Base-by-base conservation (phyloP, 768 basidiomycete genomes). In the Xerocomus potaroensis region DNA sequence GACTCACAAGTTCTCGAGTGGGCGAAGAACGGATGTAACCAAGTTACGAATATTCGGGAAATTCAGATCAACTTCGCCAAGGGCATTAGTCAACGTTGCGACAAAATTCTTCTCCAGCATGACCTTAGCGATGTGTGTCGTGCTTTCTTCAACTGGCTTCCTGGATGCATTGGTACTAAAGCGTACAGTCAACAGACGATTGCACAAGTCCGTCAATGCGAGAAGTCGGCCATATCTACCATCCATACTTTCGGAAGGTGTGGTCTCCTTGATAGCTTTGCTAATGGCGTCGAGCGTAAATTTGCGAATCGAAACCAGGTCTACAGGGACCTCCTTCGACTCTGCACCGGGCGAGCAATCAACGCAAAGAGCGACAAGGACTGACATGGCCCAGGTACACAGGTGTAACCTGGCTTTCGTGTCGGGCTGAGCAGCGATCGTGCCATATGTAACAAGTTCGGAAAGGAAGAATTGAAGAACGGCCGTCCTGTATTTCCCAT, bases 101-200 rank as follows among this genome's bases (percentile, higher is more conserved):
- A 97, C 96, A 53, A 91, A 94, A 61, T 90, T 90, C 72, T 97
- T 97, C 74, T 99, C 96, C 41, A 99, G 69, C 96, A 99, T 99
- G 52, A 94, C 79, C 71, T 97, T 97, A 18, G 95, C 92, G 43
- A 98, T 78, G 51, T 96, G 94, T 8, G 93, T 85, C 4, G 86
- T 85, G n/a, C 77, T 77, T 41, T 92, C 95, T 47, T 77, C 73
- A 32, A 74, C 71, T 53, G 77, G 81, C 36, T 81, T 72, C 48
- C 70, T 71, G 29, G 70, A 64, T 6, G 71, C 71, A 49, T 56
- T 65, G 58, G 78, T 65, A 59, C 76, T 84, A 65, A 86, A 82
- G 23, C 86, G 80, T 19, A 88, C 84, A 2, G 84, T 87, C 46
- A 99, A 73, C 27, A 99, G 72, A 8, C 92, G 86, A 66, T 90